A percentile compares a stretch with the other conserved stretches of the same genome.
Conservation (phyloP, 257 asterid genomes). For the Solanum lycopersicoides region DNA sequence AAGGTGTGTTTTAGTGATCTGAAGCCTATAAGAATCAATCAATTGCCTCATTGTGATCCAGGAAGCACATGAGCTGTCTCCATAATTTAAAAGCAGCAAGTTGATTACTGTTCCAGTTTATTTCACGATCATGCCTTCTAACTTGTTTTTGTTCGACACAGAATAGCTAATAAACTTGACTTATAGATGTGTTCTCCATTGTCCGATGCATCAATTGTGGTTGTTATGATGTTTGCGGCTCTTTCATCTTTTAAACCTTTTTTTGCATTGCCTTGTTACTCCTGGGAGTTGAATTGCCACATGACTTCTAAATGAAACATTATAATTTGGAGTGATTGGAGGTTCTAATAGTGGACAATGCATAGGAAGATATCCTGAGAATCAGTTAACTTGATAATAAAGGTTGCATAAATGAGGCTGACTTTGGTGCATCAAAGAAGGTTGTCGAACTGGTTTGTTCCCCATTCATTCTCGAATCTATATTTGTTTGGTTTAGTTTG, state of each 20-base stretch:
- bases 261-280: neutral
- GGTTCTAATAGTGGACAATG: too few relatives aligned
- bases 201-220: neutral
- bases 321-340: neutral
- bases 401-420: slow-evolving; percentile 96
- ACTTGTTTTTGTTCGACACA: neutral
- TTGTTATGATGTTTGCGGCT: neutral
- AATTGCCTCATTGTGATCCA: neutral
- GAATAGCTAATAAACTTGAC: neutral
- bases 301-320: neutral
- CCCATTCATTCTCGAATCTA: neutral
- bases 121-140: neutral
- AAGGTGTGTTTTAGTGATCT: neutral
- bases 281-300: neutral
- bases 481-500: neutral
- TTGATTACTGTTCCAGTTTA: neutral
- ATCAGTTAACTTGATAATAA: slow-evolving; percentile 45
- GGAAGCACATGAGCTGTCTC: neutral
- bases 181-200: neutral
- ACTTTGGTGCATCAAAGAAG: slow-evolving; percentile 99
- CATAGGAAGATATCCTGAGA: too few relatives aligned
- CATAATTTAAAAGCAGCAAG: neutral
- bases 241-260: neutral
- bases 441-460: slow-evolving; percentile 80
- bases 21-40: neutral